Conservation (phyloP, 495 filamentous ascomycete species). For the Xylaria longipes region DNA sequence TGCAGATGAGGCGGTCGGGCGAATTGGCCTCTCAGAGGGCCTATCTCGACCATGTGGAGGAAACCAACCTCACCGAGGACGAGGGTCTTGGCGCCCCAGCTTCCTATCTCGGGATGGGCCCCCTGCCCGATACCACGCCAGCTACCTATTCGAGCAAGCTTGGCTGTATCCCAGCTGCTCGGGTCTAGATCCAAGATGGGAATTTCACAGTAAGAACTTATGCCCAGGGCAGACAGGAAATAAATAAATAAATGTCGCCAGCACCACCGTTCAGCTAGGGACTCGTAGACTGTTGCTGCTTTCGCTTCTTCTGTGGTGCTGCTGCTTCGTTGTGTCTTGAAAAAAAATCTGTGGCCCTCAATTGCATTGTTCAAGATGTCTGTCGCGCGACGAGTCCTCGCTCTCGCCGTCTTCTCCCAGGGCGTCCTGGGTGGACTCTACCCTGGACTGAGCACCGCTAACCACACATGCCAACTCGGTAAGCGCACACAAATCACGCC, state of each 20-base stretch:
- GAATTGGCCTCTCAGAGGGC: constrained; percentile 26
- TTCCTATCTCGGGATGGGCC: constrained; percentile 19
- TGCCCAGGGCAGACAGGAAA: neutral
- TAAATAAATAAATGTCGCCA: constrained; percentile 10
- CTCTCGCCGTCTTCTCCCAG: constrained; percentile 19
- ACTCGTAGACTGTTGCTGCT: neutral
- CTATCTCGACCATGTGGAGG: constrained; percentile 25
- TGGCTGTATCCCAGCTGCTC: constrained; percentile 15
- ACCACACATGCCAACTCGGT: constrained; percentile 51
- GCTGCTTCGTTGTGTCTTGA: neutral
- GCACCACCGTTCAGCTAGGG: neutral
- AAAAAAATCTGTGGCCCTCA: neutral
- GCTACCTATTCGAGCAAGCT: constrained; percentile 25
- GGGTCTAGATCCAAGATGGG: constrained; percentile 21
- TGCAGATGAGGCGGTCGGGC: neutral
- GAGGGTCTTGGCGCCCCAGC: neutral
- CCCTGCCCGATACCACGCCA: constrained; percentile 4
- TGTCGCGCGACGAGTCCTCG: constrained; percentile 16
- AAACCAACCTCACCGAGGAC: neutral
- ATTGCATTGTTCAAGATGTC: constrained; percentile 27
- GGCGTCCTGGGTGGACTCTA: constrained; percentile 32
- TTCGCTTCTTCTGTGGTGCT: neutral
- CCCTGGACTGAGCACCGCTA: constrained; percentile 45
- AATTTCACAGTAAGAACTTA: neutral
- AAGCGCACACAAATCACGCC: constrained; percentile 12